Base-by-base conservation (phyloP, 1,139 yeast genomes). In the Yueomyces sp. region DNA sequence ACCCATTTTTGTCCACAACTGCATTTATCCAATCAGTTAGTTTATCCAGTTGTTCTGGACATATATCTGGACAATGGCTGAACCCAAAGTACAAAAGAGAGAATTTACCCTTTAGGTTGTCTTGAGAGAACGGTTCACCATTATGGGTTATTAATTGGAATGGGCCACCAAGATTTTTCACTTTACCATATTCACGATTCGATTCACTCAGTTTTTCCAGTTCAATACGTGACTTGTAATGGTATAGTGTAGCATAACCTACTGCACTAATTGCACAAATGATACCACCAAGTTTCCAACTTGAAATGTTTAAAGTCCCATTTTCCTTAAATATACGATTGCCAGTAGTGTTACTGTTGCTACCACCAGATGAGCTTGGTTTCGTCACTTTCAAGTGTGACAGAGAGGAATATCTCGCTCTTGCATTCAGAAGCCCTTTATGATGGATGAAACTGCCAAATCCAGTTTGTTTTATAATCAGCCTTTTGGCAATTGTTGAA, bases 1-100 rank as follows among this genome's bases (percentile, higher is more conserved):
- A 72, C 33, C 69, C 69, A 41, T 76, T 71, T 49, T 75, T 72
- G 36, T 57, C 48, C 53, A 81, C 75, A 55, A 83, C 68, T 32
- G 70, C 75, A 40, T 78, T 74, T 51, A 89, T 65, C 75, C 93
- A 84, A 33, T 76, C 72, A 2, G 95, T 85, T 61, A 91, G 71
- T 58, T 89, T 86, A 60, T 91, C 98, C 50, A 91, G 73, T 63
- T 91, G 98, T 60, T 91, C 97, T 7, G 98, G 98, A 63, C 98
- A 91, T 42, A 91, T 87, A 63, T 91, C 98, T 5, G 98, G 98
- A 65, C 98, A 91, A 65, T 87, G 89, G 4, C 95, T 83, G 67
- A 91, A 91, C 0, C 98, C 98, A 65, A 91, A 91, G 64, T 91
- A 91, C 19, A 91, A 62, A 43, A 91, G 69, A 9, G 87, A 75